Conservation (phyloP, 305 asterid species). For the Fraxinus latifolia region DNA sequence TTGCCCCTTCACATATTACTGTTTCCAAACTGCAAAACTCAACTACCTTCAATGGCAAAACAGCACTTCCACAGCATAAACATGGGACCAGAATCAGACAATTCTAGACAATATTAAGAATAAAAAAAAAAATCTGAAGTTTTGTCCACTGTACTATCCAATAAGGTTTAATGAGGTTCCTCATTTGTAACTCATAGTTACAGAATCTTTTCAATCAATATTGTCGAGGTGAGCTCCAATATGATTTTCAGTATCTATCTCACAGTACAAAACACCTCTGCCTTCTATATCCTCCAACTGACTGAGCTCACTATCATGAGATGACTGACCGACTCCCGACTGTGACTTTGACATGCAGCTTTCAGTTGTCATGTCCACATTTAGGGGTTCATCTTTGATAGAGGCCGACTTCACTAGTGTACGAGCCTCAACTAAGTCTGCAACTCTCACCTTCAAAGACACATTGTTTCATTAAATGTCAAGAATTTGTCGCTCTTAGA, state of each 20-base stretch:
- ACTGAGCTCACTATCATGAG: constrained; percentile 21
- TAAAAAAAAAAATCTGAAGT: not conserved
- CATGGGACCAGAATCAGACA: not conserved
- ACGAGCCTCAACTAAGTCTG: constrained; percentile 47
- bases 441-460: constrained; percentile 63
- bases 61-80: not conserved
- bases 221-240: constrained; percentile 24
- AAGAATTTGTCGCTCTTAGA: not conserved
- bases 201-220: constrained; percentile 33
- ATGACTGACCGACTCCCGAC: constrained; percentile 26
- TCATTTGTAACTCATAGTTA: constrained; percentile 28
- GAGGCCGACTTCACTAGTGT: constrained; percentile 23
- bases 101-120: not conserved
- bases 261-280: constrained; percentile 49
- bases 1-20: not conserved
- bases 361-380: constrained; percentile 29
- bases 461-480: not conserved
- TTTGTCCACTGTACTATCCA: not conserved
- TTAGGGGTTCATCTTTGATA: constrained; percentile 15
- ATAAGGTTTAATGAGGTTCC: constrained; percentile 17
- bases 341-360: constrained; percentile 21
- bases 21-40: constrained; percentile 24
- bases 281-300: constrained; percentile 43
- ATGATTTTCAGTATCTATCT: constrained; percentile 30
- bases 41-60: constrained; percentile 5